Evolutionary conservation across 2,329 filamentous ascomycete genomes (phyloP).

Genomic region (Penicillium vulpinum): DNA sequence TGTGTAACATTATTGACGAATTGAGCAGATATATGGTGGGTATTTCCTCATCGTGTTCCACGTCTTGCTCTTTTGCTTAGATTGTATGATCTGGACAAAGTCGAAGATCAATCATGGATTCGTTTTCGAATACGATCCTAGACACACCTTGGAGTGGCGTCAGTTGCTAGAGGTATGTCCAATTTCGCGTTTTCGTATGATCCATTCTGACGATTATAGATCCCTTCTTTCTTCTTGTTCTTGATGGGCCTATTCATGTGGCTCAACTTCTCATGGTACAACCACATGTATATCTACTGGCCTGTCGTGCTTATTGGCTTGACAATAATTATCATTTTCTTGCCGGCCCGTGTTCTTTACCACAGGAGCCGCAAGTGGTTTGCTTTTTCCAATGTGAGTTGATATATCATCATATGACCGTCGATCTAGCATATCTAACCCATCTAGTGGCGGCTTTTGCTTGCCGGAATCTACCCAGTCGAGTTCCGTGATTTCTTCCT

Average conservation of each 20-base stretch:
- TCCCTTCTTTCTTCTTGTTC: constrained; percentile 81
- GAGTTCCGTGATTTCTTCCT: constrained; percentile 98
- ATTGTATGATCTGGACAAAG: constrained; percentile 77
- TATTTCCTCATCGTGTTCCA: constrained; percentile 84
- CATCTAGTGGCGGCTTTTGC: constrained; percentile 73
- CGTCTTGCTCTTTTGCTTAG: constrained; percentile 79
- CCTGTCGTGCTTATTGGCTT: constrained; percentile 76
- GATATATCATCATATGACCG: neutral
- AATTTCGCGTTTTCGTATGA: neutral
- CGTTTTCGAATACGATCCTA: constrained; percentile 92
- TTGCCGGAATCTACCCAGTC: constrained; percentile 86
- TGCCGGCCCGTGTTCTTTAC: constrained; percentile 73
- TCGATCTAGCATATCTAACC: constrained; percentile 15
- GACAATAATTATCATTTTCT: constrained; percentile 67
- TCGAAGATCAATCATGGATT: constrained; percentile 95
- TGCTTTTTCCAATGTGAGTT: constrained; percentile 77
- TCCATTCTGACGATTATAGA: constrained; percentile 43
- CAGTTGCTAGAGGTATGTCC: constrained; percentile 68
- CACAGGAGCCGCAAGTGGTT: constrained; percentile 81
- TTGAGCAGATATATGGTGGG: constrained; percentile 75
- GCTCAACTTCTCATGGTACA: constrained; percentile 78
- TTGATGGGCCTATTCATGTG: constrained; percentile 76
- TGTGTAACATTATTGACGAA: constrained; percentile 24
- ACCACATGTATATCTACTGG: constrained; percentile 77
- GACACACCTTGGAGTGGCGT: constrained; percentile 85